Conservation (phyloP, 176 grass and related monocot species). For the Carex kokanica region DNA sequence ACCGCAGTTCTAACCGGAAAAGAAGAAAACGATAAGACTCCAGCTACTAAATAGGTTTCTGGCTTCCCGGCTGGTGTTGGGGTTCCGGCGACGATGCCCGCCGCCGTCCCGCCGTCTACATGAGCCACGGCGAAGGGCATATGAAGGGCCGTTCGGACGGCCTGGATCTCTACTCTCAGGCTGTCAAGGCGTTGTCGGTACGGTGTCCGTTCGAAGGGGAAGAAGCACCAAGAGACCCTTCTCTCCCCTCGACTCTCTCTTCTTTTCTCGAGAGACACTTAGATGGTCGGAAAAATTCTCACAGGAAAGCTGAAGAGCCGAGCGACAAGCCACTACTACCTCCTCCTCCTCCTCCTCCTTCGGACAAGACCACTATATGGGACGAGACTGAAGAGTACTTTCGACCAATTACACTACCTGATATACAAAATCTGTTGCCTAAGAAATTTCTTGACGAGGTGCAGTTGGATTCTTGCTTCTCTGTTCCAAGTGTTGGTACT, state of each 20-base stretch:
- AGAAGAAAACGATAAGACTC: neutral
- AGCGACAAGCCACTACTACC: constrained; percentile 25
- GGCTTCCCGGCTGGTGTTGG: neutral
- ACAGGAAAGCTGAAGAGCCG: constrained; percentile 52
- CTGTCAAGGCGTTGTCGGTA: constrained; percentile 60
- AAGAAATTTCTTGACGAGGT: constrained; percentile 33
- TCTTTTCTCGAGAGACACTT: constrained; percentile 45
- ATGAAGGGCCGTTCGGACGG: constrained; percentile 28
- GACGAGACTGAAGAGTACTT: constrained; percentile 85
- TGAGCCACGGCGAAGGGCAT: constrained; percentile 48
- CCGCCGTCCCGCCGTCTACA: constrained; percentile 19
- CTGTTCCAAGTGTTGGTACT: constrained; percentile 43
- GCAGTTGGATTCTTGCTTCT: constrained; percentile 44
- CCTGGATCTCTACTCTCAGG: constrained; percentile 59
- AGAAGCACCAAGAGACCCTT: constrained; percentile 46
- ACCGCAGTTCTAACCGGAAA: constrained; percentile 41
- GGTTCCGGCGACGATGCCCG: constrained; percentile 40
- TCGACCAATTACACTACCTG: constrained; percentile 51
- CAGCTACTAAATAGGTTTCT: neutral
- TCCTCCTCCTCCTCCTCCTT: constrained; percentile 10
- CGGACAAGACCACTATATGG: constrained; percentile 48
- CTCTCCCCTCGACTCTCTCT: constrained; percentile 64
- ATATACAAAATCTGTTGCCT: constrained; percentile 49
- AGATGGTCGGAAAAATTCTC: constrained; percentile 57
- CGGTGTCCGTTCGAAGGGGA: constrained; percentile 81